Evolutionary conservation across 225 moss, liverwort and hornwort species (phyloP).

Genomic region (Polytrichum commune): DNA sequence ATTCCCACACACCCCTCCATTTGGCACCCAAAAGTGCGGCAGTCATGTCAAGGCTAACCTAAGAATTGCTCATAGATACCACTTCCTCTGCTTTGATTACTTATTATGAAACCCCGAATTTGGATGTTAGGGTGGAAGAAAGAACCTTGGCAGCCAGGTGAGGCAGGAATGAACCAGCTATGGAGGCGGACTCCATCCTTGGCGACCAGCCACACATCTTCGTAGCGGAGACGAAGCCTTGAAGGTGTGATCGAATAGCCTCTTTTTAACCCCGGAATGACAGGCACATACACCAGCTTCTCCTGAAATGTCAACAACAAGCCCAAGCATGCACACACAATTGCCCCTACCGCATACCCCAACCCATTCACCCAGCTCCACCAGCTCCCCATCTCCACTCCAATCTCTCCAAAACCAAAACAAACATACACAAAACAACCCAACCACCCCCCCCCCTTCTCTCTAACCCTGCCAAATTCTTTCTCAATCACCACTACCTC

Average conservation of each 20-base stretch:
- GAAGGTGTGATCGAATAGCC: slow-evolving; percentile 76
- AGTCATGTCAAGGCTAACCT: too few relatives aligned
- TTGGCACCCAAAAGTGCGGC: too few relatives aligned
- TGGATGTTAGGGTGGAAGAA: background rate
- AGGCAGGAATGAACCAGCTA: slow-evolving; percentile 81
- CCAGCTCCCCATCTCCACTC: slow-evolving; percentile 53
- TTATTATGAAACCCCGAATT: too few relatives aligned
- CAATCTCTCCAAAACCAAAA: slow-evolving; percentile 13
- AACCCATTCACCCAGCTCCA: slow-evolving; percentile 73
- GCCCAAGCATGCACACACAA: slow-evolving; percentile 68
- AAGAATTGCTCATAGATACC: too few relatives aligned
- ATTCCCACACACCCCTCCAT: too few relatives aligned
- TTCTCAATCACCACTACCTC: too few relatives aligned
- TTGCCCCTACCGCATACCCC: slow-evolving; percentile 70
- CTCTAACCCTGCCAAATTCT: too few relatives aligned
- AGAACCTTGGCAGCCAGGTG: slow-evolving; percentile 43
- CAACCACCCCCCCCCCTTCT: too few relatives aligned
- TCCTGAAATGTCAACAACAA: slow-evolving; percentile 92
- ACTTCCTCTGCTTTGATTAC: too few relatives aligned
- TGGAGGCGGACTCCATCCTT: slow-evolving; percentile 81
- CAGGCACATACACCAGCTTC: slow-evolving; percentile 88
- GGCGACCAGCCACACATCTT: slow-evolving; percentile 77
- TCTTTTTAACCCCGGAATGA: slow-evolving; percentile 83
- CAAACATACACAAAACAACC: too few relatives aligned
- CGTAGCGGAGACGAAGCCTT: slow-evolving; percentile 65